phyloP scores from a whole-genome alignment of 139 green algal genomes.

The Coelastrella sp. region DNA sequence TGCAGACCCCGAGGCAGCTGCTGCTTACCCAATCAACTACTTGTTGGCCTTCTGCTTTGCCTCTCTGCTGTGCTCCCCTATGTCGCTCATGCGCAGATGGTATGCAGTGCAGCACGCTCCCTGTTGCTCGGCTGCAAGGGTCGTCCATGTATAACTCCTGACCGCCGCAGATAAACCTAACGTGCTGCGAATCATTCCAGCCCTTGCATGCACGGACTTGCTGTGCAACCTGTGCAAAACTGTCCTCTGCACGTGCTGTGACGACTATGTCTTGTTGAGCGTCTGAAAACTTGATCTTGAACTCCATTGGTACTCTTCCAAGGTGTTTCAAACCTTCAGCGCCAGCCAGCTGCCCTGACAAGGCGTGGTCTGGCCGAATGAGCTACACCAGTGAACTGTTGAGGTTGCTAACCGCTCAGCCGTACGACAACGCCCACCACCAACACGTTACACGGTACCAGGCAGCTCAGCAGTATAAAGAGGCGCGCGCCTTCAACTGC shows the following conservation, averaged over 20 bases:
- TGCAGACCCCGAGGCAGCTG: too few species aligned
- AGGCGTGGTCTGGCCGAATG: too few species aligned
- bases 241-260: neutral
- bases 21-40: conserved; percentile 21
- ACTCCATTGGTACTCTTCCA: neutral
- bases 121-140: conserved; percentile 30
- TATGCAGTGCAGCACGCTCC: conserved; percentile 56
- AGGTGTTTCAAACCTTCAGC: too few species aligned
- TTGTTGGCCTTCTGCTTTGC: neutral
- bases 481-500: too few species aligned
- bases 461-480: too few species aligned
- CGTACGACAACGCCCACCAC: too few species aligned
- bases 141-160: conserved; percentile 58
- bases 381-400: too few species aligned
- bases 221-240: neutral
- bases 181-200: neutral
- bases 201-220: conserved; percentile 8
- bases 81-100: neutral
- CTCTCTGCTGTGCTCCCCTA: neutral
- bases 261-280: neutral
- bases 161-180: conserved; percentile 56
- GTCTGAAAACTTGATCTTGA: conserved; percentile 1
- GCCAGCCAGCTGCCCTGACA: too few species aligned
- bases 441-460: too few species aligned
- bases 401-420: too few species aligned